phyloP scores from a whole-genome alignment of 345 rosid species.

The Syzygium aromaticum region DNA sequence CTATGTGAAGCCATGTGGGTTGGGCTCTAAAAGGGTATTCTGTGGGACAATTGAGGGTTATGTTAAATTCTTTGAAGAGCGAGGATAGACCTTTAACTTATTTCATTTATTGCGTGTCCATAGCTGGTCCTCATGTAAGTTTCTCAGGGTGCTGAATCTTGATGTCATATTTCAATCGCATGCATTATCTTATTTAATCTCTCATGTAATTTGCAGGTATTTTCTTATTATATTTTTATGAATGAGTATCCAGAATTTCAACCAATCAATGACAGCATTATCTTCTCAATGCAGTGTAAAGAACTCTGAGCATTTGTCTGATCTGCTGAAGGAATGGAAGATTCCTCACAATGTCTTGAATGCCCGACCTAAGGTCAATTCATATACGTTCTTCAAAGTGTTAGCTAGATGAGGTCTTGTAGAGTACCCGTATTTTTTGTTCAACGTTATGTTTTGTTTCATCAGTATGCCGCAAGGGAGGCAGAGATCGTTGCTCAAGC shows the following conservation, averaged over 20 bases:
- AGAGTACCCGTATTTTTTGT: neutral
- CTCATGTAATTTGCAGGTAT: neutral
- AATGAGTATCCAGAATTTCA: neutral
- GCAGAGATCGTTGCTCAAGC: slow-evolving; percentile 95
- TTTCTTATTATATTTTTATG: neutral
- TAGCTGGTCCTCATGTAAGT: neutral
- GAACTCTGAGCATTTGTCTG: slow-evolving; percentile 87
- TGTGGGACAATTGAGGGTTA: neutral
- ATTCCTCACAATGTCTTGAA: slow-evolving; percentile 92
- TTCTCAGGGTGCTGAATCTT: neutral
- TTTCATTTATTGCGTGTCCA: neutral
- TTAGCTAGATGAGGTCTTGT: neutral
- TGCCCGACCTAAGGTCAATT: slow-evolving; percentile 87
- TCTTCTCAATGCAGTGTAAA: slow-evolving; percentile 58
- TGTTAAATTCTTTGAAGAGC: neutral
- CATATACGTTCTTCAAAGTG: neutral
- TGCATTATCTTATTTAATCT: neutral
- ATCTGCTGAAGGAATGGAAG: slow-evolving; percentile 63
- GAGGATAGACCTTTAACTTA: neutral
- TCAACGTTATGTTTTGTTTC: neutral
- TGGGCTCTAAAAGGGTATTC: neutral
- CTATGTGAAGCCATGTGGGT: neutral
- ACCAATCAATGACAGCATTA: neutral
- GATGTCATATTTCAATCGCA: neutral
- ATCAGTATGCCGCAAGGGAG: slow-evolving; percentile 93